These are phyloP conservation scores for Penicillium hesseltinei DNA, from an alignment of 2,329 filamentous ascomycete species.

Conservation along the genomic window DNA sequence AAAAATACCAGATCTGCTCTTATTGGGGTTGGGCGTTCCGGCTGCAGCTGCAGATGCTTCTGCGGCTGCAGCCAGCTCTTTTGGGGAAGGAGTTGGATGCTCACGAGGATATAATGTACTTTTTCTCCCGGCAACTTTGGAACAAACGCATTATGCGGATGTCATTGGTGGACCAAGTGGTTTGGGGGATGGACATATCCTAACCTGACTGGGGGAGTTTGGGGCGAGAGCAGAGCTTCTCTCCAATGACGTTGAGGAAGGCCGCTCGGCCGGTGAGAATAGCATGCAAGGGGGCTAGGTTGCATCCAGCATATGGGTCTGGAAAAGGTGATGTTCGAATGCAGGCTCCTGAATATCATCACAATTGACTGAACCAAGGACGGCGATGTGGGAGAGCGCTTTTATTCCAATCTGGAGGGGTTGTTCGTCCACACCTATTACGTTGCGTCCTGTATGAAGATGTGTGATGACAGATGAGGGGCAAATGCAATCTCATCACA, in stretches of 20 bases:
- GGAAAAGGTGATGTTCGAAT: background rate
- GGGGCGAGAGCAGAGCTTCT: constrained; percentile 8
- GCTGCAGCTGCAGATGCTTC: background rate
- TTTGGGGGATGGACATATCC: background rate
- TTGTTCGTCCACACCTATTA: background rate
- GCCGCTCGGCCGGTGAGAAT: constrained; percentile 6
- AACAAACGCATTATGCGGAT: background rate
- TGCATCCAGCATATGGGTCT: constrained; percentile 17
- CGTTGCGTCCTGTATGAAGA: background rate
- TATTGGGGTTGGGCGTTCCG: background rate
- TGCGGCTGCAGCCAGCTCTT: background rate
- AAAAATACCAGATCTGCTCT: background rate
- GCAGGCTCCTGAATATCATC: constrained; percentile 12
- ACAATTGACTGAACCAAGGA: background rate
- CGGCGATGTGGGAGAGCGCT: background rate
- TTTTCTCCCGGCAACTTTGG: background rate
- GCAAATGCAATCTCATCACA: constrained; percentile 20
- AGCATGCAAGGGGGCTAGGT: constrained; percentile 19
- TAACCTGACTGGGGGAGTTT: background rate
- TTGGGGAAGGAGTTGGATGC: background rate
- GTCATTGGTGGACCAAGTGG: background rate
- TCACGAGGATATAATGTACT: background rate
- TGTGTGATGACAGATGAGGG: constrained; percentile 21
- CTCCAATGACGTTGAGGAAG: constrained; percentile 9
- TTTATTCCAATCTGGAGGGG: background rate